Evolutionary conservation across 371 early-diverging fungal genomes (phyloP).

Genomic region (Rhizopus stolonifer): DNA sequence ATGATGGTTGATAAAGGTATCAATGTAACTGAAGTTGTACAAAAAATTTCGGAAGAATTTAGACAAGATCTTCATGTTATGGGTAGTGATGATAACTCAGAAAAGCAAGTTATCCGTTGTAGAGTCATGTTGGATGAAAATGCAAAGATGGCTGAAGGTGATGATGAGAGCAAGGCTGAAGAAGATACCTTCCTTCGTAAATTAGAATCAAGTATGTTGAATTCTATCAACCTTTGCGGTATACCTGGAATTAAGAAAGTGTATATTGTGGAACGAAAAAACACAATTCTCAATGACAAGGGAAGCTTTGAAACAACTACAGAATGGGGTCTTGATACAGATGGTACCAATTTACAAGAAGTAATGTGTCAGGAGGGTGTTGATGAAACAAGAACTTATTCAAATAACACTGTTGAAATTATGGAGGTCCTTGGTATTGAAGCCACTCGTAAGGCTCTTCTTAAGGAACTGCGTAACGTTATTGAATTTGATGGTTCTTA

Average conservation of each 20-base stretch:
- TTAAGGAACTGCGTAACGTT: constrained; percentile 94
- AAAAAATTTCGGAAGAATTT: constrained; percentile 77
- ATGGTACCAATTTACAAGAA: constrained; percentile 92
- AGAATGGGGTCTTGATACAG: constrained; percentile 95
- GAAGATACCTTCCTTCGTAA: constrained; percentile 91
- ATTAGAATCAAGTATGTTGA: constrained; percentile 84
- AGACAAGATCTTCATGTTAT: constrained; percentile 76
- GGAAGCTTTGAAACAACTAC: constrained; percentile 71
- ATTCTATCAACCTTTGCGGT: constrained; percentile 89
- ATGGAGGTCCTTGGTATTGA: constrained; percentile 97
- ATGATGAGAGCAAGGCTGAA: constrained; percentile 64
- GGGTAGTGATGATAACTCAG: constrained; percentile 93
- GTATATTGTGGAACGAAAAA: constrained; percentile 86
- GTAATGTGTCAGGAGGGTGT: constrained; percentile 89
- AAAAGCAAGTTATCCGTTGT: constrained; percentile 87
- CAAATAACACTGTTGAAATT: constrained; percentile 95
- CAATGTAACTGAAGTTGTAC: constrained; percentile 78
- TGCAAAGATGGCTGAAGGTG: constrained; percentile 61
- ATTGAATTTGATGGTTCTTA: constrained; percentile 99
- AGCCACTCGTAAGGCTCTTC: constrained; percentile 90
- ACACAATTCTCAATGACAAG: constrained; percentile 44
- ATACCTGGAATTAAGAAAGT: constrained; percentile 89
- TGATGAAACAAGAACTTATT: constrained; percentile 79
- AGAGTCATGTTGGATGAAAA: constrained; percentile 76
- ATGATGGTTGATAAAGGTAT: constrained; percentile 91